phyloP scores from a whole-genome alignment of 345 rosid species.

The Nephelium lappaceum region DNA sequence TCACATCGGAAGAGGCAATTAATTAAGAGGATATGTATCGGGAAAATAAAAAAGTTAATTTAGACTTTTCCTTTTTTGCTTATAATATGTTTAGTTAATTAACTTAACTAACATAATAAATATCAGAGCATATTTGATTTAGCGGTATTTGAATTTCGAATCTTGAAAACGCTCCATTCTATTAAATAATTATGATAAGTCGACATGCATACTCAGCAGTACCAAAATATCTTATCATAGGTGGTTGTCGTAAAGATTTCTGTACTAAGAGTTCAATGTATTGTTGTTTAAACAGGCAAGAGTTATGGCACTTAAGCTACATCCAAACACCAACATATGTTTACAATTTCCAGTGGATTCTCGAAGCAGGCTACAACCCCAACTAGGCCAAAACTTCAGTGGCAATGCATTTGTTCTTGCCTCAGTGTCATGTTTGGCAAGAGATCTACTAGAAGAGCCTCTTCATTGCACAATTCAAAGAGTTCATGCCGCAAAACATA shows the following conservation, averaged over 20 bases:
- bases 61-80: background rate
- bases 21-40: background rate
- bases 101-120: too few relatives aligned
- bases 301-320: conserved; percentile 13
- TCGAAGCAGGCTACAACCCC: conserved; percentile 22
- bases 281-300: conserved; percentile 17
- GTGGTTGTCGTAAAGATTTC: background rate
- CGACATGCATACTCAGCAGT: too few relatives aligned
- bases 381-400: conserved; percentile 24
- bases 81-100: too few relatives aligned
- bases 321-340: conserved; percentile 24
- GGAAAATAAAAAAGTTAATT: too few relatives aligned
- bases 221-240: background rate
- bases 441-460: conserved; percentile 18
- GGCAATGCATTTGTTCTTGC: conserved; percentile 33
- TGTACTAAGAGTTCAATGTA: background rate
- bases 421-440: conserved; percentile 24
- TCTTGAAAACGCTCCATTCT: background rate
- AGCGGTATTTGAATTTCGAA: background rate
- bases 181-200: too few relatives aligned
- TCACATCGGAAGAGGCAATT: background rate
- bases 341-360: conserved; percentile 31
- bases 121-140: background rate
- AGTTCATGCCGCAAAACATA: conserved; percentile 22
- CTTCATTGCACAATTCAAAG: conserved; percentile 15